Conservation (phyloP, 2,329 filamentous ascomycete genomes). For the Fusarium coffeatum region DNA sequence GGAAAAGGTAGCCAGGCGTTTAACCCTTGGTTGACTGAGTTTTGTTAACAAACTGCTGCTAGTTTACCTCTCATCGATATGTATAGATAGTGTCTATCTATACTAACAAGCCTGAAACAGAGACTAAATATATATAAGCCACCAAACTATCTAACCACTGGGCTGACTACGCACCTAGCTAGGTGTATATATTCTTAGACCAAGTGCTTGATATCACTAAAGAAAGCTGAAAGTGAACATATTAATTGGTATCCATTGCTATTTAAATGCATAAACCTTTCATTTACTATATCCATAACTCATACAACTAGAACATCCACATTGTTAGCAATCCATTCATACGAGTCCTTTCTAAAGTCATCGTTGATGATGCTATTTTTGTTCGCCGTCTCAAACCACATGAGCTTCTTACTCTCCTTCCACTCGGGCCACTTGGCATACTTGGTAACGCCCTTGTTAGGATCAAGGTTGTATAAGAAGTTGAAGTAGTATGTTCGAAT, state of each 20-base stretch:
- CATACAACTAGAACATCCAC: conserved; percentile 41
- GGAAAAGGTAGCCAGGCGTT: background rate
- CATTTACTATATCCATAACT: background rate
- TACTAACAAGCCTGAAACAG: background rate
- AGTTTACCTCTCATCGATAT: background rate
- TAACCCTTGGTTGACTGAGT: background rate
- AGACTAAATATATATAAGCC: background rate
- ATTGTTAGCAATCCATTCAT: conserved; percentile 45
- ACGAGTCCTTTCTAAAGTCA: conserved; percentile 52
- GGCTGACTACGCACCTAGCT: background rate
- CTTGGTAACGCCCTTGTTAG: conserved; percentile 66
- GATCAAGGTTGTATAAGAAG: conserved; percentile 77
- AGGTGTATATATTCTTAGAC: background rate
- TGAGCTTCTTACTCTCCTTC: conserved; percentile 59
- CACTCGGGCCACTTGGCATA: conserved; percentile 58
- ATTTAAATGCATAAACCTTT: background rate
- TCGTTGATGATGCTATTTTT: conserved; percentile 51
- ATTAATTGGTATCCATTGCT: background rate
- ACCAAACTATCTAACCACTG: background rate
- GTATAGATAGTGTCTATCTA: background rate
- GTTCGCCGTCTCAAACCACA: conserved; percentile 56
- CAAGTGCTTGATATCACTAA: background rate
- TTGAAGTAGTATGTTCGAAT: conserved; percentile 78
- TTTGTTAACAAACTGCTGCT: background rate
- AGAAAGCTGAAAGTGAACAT: background rate